Percentiles rank a stretch among this genome's conserved stretches.
Evolutionary conservation across 108 stramenopile genomes (phyloP).

Genomic region (Nannochloropsis oceanica): DNA sequence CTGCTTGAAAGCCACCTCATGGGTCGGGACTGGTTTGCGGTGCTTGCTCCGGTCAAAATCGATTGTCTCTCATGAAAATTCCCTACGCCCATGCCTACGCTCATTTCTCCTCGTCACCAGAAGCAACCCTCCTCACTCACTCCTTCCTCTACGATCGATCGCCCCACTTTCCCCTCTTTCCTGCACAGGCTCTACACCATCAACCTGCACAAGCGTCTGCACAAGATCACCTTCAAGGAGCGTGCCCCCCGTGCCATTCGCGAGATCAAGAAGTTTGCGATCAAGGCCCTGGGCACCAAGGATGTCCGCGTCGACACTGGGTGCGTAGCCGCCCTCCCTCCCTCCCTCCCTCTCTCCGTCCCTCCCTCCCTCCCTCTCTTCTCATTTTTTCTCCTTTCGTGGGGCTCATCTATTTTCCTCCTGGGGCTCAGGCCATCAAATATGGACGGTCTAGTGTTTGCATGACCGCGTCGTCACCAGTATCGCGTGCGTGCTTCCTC

Average conservation of each 20-base stretch:
- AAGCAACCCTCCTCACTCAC: no score
- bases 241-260: constrained; percentile 93
- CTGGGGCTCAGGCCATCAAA: background rate
- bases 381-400: background rate
- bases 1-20: no score
- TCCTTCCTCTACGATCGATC: background rate
- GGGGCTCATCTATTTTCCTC: background rate
- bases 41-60: no score
- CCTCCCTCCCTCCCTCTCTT: background rate
- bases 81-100: no score
- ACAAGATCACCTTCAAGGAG: constrained; percentile 83
- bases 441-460: background rate
- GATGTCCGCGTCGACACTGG: constrained; percentile 32
- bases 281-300: constrained; percentile 83
- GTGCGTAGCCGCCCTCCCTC: background rate
- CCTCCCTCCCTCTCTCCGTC: background rate
- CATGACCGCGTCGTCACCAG: background rate
- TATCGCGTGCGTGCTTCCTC: constrained; percentile 36
- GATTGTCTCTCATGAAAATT: no score
- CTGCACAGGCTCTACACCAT: constrained; percentile 88
- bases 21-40: no score
- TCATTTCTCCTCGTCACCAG: no score
- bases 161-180: constrained; percentile 7
- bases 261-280: constrained; percentile 84
- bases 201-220: constrained; percentile 86